phyloP scores from a whole-genome alignment of 768 basidiomycete genomes.

The Hortiboletus campestris region DNA sequence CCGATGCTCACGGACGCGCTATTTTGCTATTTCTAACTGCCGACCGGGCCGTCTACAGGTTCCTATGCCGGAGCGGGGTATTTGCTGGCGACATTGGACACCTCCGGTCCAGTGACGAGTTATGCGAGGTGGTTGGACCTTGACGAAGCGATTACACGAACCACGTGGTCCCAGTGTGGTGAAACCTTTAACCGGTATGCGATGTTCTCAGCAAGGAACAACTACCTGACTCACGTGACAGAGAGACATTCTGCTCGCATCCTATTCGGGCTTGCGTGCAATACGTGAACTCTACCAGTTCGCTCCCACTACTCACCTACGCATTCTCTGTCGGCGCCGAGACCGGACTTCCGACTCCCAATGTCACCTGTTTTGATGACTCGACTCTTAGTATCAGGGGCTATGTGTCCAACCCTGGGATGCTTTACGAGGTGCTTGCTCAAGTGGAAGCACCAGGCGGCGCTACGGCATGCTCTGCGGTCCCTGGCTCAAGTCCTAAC shows the following conservation, averaged over 20 bases:
- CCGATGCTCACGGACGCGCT: not conserved
- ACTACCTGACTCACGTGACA: conserved; percentile 17
- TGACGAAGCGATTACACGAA: conserved; percentile 56
- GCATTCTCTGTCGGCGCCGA: conserved; percentile 48
- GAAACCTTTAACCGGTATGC: conserved; percentile 48
- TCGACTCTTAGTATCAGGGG: conserved; percentile 57
- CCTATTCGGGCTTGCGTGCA: conserved; percentile 61
- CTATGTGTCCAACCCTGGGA: conserved; percentile 49
- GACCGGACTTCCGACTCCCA: conserved; percentile 50
- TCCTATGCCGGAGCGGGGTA: conserved; percentile 69
- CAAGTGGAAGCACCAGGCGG: conserved; percentile 40
- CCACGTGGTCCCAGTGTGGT: conserved; percentile 57
- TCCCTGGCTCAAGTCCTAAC: conserved; percentile 34
- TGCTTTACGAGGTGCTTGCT: conserved; percentile 67
- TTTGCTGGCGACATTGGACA: conserved; percentile 49
- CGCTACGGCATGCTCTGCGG: conserved; percentile 32
- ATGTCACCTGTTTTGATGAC: conserved; percentile 57
- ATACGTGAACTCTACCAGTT: conserved; percentile 41
- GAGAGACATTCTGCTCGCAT: conserved; percentile 66
- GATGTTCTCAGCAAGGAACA: not conserved
- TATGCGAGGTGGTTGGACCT: conserved; percentile 71
- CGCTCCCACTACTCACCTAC: conserved; percentile 43
- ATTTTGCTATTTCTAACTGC: not conserved
- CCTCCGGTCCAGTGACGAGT: conserved; percentile 33
- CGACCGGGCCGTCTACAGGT: conserved; percentile 40